A percentile compares a stretch with the other conserved stretches of the same genome.
These are phyloP conservation scores for Dactylis glomerata DNA, from an alignment of 176 grass and related monocot species.

Conservation along the genomic window DNA sequence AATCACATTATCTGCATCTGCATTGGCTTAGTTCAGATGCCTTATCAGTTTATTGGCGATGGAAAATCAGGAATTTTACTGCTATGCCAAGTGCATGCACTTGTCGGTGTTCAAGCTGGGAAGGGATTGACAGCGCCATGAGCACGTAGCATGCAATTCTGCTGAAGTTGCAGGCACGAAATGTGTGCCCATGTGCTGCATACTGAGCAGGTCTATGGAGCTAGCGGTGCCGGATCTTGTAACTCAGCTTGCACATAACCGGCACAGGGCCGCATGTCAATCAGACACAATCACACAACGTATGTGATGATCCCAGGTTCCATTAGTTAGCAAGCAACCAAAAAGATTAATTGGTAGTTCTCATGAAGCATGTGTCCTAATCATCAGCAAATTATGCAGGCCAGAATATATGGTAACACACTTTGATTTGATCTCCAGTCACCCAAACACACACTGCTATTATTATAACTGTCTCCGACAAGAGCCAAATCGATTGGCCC, in stretches of 20 bases:
- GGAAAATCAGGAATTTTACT: neutral
- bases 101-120: neutral
- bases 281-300: neutral
- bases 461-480: conserved; percentile 8
- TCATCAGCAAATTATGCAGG: neutral
- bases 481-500: neutral
- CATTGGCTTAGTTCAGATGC: neutral
- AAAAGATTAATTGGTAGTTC: neutral
- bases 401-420: neutral
- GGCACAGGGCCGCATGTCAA: neutral
- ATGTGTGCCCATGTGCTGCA: neutral
- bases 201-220: neutral
- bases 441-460: neutral
- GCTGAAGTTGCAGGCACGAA: neutral
- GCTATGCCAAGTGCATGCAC: neutral
- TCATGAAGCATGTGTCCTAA: neutral
- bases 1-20: too few species aligned
- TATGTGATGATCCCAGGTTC: neutral
- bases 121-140: conserved; percentile 18
- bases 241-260: too few species aligned
- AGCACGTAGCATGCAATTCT: neutral
- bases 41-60: conserved; percentile 8
- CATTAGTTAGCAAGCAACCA: too few species aligned
- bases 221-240: too few species aligned
- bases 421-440: neutral